Conservation (phyloP, 495 filamentous ascomycete genomes). For the Aspergillus avenaceus region DNA sequence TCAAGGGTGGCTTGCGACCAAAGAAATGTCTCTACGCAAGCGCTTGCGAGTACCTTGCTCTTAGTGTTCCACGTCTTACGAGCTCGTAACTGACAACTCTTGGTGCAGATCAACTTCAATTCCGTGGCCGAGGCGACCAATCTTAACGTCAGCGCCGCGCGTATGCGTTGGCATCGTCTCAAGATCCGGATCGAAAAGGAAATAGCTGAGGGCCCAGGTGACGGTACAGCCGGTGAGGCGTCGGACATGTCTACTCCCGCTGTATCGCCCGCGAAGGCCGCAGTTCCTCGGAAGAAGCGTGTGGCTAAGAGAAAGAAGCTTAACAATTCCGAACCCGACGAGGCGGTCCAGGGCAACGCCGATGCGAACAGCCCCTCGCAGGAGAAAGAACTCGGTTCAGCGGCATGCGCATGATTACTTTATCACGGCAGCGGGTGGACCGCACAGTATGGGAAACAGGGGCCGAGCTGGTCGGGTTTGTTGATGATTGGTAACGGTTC, state of each 20-base stretch:
- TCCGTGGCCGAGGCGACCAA: conserved; percentile 25
- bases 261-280: not conserved
- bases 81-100: no score
- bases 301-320: not conserved
- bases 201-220: conserved; percentile 3
- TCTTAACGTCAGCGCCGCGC: conserved; percentile 31
- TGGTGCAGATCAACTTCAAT: conserved; percentile 35
- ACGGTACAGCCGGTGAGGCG: not conserved
- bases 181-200: conserved; percentile 25
- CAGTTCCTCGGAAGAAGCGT: not conserved
- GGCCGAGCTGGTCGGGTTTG: no score
- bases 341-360: not conserved
- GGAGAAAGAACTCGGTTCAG: not conserved
- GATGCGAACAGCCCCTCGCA: not conserved
- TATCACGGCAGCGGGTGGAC: no score
- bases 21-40: no score
- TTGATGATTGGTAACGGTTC: no score
- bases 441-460: no score
- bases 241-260: not conserved
- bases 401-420: no score
- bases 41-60: no score
- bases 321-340: not conserved
- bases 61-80: no score
- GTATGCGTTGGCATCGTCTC: conserved; percentile 34
- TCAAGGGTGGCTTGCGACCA: not conserved